phyloP scores from a whole-genome alignment of 192 early-diverging fungal genomes.

The Podila verticillata region DNA sequence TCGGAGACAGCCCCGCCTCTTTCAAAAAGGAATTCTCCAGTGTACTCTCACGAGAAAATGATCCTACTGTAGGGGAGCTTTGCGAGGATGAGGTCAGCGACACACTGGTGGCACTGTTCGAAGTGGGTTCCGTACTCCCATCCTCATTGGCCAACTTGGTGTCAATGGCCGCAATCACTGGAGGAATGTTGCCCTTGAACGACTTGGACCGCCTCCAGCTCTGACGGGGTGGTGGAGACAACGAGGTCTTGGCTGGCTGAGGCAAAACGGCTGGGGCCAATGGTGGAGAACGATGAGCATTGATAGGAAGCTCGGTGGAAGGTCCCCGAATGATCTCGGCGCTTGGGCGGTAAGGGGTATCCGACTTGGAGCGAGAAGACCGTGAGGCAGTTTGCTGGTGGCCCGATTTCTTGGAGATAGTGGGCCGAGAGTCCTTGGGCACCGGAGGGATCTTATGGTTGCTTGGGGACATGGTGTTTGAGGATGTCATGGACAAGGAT shows the following conservation, averaged over 20 bases:
- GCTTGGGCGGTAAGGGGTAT: background rate
- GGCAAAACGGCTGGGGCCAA: background rate
- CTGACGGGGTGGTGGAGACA: conserved; percentile 46
- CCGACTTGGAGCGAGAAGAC: conserved; percentile 33
- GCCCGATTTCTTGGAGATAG: conserved; percentile 23
- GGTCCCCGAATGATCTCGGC: no score
- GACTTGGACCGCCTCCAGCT: conserved; percentile 42
- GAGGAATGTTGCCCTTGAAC: conserved; percentile 9
- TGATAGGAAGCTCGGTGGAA: background rate
- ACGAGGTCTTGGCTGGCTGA: conserved; percentile 16
- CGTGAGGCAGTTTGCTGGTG: conserved; percentile 10
- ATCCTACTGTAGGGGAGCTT: conserved; percentile 12
- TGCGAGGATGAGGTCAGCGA: conserved; percentile 26
- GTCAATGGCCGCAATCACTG: conserved; percentile 3
- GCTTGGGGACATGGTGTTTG: background rate
- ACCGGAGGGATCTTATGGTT: conserved; percentile 6
- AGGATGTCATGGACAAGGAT: background rate
- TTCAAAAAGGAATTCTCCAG: background rate
- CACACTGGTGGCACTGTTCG: conserved; percentile 1
- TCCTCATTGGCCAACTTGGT: conserved; percentile 21
- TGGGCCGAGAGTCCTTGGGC: conserved; percentile 3
- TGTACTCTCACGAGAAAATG: conserved; percentile 6
- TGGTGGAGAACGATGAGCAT: background rate
- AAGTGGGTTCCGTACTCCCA: background rate
- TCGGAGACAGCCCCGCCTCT: background rate